A percentile compares a stretch with the other conserved stretches of the same genome.
These are phyloP conservation scores for Paecilomyces niveus DNA, from an alignment of 2,329 filamentous ascomycete species.

Conservation along the genomic window DNA sequence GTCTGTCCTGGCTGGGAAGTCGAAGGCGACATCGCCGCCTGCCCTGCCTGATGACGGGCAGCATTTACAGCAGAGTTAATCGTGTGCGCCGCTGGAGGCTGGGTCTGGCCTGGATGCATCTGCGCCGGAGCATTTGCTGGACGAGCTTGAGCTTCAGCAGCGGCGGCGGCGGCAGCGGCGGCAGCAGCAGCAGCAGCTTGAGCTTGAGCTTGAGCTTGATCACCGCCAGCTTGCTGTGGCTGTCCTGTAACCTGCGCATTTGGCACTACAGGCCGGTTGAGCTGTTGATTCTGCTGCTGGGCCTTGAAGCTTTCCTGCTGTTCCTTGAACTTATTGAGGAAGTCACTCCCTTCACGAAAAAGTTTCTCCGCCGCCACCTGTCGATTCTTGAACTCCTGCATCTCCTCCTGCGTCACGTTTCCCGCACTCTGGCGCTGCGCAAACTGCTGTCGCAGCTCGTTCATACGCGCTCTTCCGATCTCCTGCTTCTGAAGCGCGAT, in stretches of 20 bases:
- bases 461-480: constrained; percentile 36
- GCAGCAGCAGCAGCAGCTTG: not conserved
- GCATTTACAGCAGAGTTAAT: constrained; percentile 43
- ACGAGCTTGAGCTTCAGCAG: constrained; percentile 10
- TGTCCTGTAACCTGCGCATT: constrained; percentile 10
- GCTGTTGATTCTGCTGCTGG: constrained; percentile 25
- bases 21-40: constrained; percentile 29
- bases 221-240: constrained; percentile 8
- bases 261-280: constrained; percentile 15
- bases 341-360: constrained; percentile 38
- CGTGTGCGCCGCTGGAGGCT: constrained; percentile 37
- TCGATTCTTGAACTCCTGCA: constrained; percentile 36
- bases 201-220: constrained; percentile 1
- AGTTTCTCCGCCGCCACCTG: constrained; percentile 34
- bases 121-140: constrained; percentile 18
- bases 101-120: constrained; percentile 26
- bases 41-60: constrained; percentile 33
- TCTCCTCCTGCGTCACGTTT: constrained; percentile 35
- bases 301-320: constrained; percentile 40
- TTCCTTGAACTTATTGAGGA: constrained; percentile 41
- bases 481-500: constrained; percentile 43
- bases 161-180: constrained; percentile 10
- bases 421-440: constrained; percentile 31
- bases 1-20: constrained; percentile 26
- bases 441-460: constrained; percentile 34